Percentiles rank a stretch among this genome's conserved stretches.
These are phyloP conservation scores for Deinandra increscens DNA, from an alignment of 129 eudicot genomes.

Conservation along the genomic window DNA sequence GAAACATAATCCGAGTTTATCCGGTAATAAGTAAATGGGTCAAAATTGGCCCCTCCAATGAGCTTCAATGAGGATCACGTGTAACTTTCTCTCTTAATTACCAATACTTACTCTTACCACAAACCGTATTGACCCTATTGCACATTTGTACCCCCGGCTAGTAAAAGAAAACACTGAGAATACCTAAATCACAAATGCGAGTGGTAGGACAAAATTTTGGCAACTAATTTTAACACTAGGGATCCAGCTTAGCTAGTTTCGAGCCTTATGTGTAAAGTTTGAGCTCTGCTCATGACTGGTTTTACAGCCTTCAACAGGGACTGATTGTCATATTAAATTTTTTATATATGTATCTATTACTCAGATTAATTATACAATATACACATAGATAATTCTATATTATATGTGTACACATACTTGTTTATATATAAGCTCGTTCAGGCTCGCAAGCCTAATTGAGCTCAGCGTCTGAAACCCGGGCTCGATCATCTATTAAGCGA, in stretches of 20 bases:
- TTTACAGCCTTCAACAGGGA: not conserved
- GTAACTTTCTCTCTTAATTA: not conserved
- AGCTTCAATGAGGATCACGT: not conserved
- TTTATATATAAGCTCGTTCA: not conserved
- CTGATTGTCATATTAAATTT: not conserved
- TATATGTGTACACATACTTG: not conserved
- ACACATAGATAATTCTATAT: too few relatives aligned
- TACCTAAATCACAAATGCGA: not conserved
- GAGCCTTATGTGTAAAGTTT: too few relatives aligned
- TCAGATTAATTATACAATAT: not conserved
- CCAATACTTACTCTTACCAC: not conserved
- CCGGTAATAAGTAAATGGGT: not conserved
- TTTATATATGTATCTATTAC: not conserved
- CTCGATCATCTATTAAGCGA: not conserved
- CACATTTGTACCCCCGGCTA: not conserved
- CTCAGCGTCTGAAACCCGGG: not conserved
- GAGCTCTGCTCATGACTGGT: not conserved
- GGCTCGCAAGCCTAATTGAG: not conserved
- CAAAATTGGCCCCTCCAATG: not conserved
- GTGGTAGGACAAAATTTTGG: not conserved
- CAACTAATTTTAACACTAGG: too few relatives aligned
- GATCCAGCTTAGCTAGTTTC: too few relatives aligned
- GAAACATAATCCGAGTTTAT: not conserved
- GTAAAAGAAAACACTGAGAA: not conserved
- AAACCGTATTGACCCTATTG: not conserved